phyloP scores from a whole-genome alignment of 2,329 filamentous ascomycete genomes.

The Trichoderma sp. region DNA sequence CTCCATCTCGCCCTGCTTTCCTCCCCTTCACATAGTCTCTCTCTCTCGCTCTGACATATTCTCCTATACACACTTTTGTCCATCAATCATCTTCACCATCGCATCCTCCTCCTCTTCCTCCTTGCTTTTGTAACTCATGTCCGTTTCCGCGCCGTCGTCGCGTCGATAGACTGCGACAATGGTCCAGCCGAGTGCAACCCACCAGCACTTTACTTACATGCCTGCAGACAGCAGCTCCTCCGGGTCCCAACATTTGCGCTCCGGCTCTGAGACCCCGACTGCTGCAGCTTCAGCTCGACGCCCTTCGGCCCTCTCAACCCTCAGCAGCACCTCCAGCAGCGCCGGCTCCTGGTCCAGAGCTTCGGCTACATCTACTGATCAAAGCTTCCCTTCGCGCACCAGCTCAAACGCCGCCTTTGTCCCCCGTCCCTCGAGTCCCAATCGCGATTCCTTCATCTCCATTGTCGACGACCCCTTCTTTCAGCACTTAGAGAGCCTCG shows the following conservation, averaged over 20 bases:
- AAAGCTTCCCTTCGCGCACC: constrained; percentile 23
- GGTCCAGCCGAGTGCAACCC: constrained; percentile 28
- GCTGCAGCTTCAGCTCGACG: constrained; percentile 21
- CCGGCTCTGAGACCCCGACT: constrained; percentile 18
- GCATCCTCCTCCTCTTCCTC: background rate
- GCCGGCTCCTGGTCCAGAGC: constrained; percentile 7
- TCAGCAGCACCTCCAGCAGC: constrained; percentile 20
- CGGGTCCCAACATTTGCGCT: constrained; percentile 5
- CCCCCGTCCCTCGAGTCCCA: constrained; percentile 23
- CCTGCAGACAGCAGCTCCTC: constrained; percentile 20
- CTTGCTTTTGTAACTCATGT: constrained; percentile 25
- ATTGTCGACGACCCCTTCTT: constrained; percentile 57
- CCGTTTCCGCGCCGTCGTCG: constrained; percentile 23
- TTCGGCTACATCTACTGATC: constrained; percentile 7
- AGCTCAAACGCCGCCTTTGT: constrained; percentile 9
- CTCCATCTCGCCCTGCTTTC: constrained; percentile 1
- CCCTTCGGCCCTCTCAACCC: constrained; percentile 19
- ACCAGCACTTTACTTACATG: constrained; percentile 19
- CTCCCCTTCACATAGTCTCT: background rate
- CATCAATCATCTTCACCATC: background rate
- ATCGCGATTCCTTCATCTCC: constrained; percentile 50
- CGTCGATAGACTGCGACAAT: constrained; percentile 33
- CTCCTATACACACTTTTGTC: background rate
- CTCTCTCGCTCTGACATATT: background rate
- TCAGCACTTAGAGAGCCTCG: constrained; percentile 46